Percentiles rank a stretch among this genome's conserved stretches.
phyloP scores from a whole-genome alignment of 73 alveolate genomes.

The Uronychia binucleata region DNA sequence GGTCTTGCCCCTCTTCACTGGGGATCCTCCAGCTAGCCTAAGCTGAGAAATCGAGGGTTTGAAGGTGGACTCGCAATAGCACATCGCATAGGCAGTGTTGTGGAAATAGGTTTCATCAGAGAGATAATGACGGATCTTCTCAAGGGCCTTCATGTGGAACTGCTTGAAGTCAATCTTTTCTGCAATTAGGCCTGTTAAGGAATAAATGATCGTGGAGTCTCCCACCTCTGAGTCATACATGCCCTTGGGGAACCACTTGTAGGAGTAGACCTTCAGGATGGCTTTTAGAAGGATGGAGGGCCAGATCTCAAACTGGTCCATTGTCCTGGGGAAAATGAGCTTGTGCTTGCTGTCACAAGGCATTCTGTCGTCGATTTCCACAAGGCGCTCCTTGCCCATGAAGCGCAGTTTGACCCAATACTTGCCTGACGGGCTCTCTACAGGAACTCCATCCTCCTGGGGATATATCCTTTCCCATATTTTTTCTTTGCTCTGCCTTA shows the following conservation, averaged over 20 bases:
- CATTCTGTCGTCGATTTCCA: slow-evolving; percentile 95
- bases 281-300: slow-evolving; percentile 94
- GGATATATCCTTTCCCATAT: slow-evolving; percentile 95
- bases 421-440: slow-evolving; percentile 93
- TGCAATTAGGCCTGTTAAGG: slow-evolving; percentile 96
- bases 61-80: slow-evolving; percentile 55
- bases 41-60: slow-evolving; percentile 58
- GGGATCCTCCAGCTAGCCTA: slow-evolving; percentile 1
- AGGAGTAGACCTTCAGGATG: slow-evolving; percentile 84
- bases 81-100: slow-evolving; percentile 53
- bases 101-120: slow-evolving; percentile 61
- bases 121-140: slow-evolving; percentile 36
- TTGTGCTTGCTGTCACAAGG: slow-evolving; percentile 90
- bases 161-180: slow-evolving; percentile 81
- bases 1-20: not conserved
- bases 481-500: slow-evolving; percentile 70
- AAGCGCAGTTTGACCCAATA: slow-evolving; percentile 91
- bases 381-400: slow-evolving; percentile 96
- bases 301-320: slow-evolving; percentile 91
- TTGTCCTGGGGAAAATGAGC: slow-evolving; percentile 90
- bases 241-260: slow-evolving; percentile 73
- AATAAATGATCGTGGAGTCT: slow-evolving; percentile 91
- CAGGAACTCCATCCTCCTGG: slow-evolving; percentile 96
- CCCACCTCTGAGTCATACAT: slow-evolving; percentile 77
- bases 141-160: slow-evolving; percentile 48